Conservation (phyloP, 305 asterid species). For the Andrographis paniculata region DNA sequence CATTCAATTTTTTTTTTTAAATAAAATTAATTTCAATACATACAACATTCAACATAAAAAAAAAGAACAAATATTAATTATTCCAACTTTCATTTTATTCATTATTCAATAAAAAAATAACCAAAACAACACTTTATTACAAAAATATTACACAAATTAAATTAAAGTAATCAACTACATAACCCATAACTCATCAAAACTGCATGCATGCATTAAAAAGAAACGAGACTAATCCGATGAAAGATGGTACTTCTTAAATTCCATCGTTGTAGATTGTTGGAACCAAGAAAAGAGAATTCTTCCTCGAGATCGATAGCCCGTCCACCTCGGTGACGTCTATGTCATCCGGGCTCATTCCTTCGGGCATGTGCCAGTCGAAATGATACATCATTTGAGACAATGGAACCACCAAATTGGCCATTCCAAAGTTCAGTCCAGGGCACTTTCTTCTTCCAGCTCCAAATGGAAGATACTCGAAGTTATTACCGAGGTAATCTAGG, state of each 20-base stretch:
- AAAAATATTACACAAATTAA: not conserved
- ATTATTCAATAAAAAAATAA: too few species aligned
- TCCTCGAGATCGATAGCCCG: conserved; percentile 16
- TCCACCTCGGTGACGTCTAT: conserved; percentile 18
- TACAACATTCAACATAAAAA: not conserved
- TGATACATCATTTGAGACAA: conserved; percentile 17
- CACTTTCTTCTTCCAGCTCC: conserved; percentile 18
- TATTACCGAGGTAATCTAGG: conserved; percentile 14
- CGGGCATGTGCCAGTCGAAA: conserved; percentile 20
- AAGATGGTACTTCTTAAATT: too few species aligned
- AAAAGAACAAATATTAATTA: not conserved
- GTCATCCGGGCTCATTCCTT: conserved; percentile 11
- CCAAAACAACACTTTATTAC: not conserved
- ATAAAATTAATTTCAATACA: too few species aligned
- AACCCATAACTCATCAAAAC: too few species aligned
- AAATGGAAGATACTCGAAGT: conserved; percentile 15
- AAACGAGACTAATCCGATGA: too few species aligned
- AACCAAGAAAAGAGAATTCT: conserved; percentile 15
- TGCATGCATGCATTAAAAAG: not conserved
- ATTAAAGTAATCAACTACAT: too few species aligned
- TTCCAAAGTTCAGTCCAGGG: conserved; percentile 15
- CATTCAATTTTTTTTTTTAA: too few species aligned
- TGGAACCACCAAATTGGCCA: conserved; percentile 15
- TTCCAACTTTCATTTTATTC: too few species aligned
- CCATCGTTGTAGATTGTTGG: conserved; percentile 1